phyloP scores from a whole-genome alignment of 2,329 filamentous ascomycete species.

The Hypoxylon sp. region DNA sequence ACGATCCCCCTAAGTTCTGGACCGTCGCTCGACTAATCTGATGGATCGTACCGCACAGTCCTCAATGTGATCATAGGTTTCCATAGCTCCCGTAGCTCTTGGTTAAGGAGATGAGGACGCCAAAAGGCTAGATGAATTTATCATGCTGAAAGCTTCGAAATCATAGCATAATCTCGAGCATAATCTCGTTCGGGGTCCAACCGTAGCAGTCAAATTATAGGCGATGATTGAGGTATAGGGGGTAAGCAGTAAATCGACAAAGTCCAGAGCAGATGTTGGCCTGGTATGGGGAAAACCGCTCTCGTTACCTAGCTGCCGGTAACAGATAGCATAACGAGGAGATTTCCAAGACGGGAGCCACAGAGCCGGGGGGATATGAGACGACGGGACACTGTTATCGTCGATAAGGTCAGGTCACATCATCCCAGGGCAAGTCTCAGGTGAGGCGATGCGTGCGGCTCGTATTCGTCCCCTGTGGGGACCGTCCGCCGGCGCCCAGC shows the following conservation, averaged over 20 bases:
- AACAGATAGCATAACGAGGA: slow-evolving; percentile 14
- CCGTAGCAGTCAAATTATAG: too few relatives aligned
- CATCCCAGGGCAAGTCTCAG: slow-evolving; percentile 40
- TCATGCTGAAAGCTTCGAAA: slow-evolving; percentile 12
- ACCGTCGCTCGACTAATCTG: slow-evolving; percentile 26
- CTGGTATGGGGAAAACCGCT: too few relatives aligned
- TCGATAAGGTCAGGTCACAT: slow-evolving; percentile 35
- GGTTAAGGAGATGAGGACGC: slow-evolving; percentile 33
- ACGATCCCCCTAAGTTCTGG: slow-evolving; percentile 23
- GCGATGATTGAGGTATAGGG: too few relatives aligned
- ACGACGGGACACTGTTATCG: slow-evolving; percentile 26
- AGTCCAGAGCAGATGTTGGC: too few relatives aligned
- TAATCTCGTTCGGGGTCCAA: too few relatives aligned
- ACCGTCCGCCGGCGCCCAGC: slow-evolving; percentile 5
- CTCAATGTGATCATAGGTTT: slow-evolving; percentile 15
- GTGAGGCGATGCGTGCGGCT: slow-evolving; percentile 37
- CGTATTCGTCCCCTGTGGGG: slow-evolving; percentile 31
- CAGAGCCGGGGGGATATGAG: slow-evolving; percentile 17
- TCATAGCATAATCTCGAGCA: slow-evolving; percentile 16
- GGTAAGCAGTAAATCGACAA: too few relatives aligned
- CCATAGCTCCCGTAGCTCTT: slow-evolving; percentile 6
- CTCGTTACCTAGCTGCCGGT: slow-evolving; percentile 1
- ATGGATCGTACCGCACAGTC: slow-evolving; percentile 23
- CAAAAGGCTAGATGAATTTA: slow-evolving; percentile 18
- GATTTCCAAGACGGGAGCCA: slow-evolving; percentile 15